Evolutionary conservation across 345 rosid species (phyloP).

Genomic region (Aquilaria sinensis): DNA sequence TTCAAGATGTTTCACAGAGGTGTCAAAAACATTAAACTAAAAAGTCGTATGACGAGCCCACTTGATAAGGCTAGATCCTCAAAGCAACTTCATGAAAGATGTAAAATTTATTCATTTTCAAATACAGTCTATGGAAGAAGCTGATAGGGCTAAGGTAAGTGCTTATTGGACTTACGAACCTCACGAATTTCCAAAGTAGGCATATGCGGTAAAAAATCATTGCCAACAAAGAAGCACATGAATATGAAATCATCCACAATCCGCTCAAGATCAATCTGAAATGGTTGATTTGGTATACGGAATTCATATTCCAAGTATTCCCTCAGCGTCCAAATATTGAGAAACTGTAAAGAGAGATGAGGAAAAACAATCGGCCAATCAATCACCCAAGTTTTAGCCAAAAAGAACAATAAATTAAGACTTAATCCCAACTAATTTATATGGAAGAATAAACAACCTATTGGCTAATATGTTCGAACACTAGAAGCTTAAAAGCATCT

Average conservation of each 20-base stretch:
- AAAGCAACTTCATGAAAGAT: not conserved
- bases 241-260: constrained; percentile 92
- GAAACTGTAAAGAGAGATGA: constrained; percentile 44
- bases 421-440: not conserved
- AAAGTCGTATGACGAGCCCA: not conserved
- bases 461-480: not conserved
- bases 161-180: constrained; percentile 39
- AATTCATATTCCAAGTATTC: constrained; percentile 88
- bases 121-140: no score
- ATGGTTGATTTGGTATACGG: constrained; percentile 45
- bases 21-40: not conserved
- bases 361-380: not conserved
- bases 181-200: constrained; percentile 96
- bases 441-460: not conserved
- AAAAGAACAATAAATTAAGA: not conserved
- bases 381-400: not conserved
- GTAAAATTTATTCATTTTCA: no score
- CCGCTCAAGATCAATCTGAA: constrained; percentile 55
- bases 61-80: not conserved
- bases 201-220: constrained; percentile 98
- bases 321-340: constrained; percentile 88
- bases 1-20: no score
- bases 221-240: constrained; percentile 97
- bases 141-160: not conserved
- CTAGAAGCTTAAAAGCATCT: not conserved